Conservation (phyloP, 148 eudicot species). For the Suaeda aralocaspica region DNA sequence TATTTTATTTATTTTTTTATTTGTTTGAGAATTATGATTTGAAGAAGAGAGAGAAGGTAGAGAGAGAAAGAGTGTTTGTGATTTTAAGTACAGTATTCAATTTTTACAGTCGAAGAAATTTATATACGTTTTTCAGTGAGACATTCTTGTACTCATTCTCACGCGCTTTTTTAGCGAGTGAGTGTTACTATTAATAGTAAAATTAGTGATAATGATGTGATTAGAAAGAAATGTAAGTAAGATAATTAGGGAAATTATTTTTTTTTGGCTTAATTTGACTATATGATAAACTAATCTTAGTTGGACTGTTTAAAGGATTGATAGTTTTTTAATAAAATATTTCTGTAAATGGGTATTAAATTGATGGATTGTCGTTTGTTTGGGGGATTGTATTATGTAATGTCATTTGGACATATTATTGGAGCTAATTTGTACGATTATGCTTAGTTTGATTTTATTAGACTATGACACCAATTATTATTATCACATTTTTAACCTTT, state of each 20-base stretch:
- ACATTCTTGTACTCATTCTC: constrained; percentile 11
- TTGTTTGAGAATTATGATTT: not conserved
- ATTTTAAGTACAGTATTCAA: not conserved
- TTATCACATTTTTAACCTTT: not conserved
- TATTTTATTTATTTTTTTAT: no score
- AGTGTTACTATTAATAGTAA: not conserved
- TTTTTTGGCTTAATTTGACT: no score
- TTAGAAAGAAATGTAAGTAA: not conserved
- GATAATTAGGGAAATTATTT: no score
- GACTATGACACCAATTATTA: not conserved
- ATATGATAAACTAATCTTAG: no score
- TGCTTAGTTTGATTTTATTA: no score
- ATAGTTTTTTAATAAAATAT: no score
- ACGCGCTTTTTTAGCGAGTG: constrained; percentile 18
- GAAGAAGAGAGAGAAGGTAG: constrained; percentile 5
- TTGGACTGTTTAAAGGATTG: no score
- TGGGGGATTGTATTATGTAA: not conserved
- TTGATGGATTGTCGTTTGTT: not conserved
- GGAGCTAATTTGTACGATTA: not conserved
- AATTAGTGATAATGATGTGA: not conserved
- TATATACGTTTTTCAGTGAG: constrained; percentile 25
- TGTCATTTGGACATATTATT: not conserved
- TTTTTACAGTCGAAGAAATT: constrained; percentile 20
- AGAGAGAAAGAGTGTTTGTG: not conserved
- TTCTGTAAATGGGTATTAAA: not conserved